A percentile compares a stretch with the other conserved stretches of the same genome.
Conservation (phyloP, 2,329 filamentous ascomycete genomes). For the Botrytis aclada region DNA sequence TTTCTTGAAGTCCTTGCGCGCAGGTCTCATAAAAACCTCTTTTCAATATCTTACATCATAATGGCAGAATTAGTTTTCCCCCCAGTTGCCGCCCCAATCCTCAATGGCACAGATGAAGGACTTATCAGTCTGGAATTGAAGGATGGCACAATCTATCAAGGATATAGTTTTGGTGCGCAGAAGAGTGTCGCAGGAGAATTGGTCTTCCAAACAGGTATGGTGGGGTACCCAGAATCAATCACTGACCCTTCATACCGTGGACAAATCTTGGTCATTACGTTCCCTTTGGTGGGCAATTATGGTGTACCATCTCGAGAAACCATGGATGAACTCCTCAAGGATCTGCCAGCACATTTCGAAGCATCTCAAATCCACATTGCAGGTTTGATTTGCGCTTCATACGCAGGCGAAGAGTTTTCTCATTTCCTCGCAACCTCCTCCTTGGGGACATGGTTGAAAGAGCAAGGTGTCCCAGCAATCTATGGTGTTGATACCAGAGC, state of each 20-base stretch:
- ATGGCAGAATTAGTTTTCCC: conserved; percentile 27
- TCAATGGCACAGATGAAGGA: conserved; percentile 47
- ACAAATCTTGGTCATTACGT: conserved; percentile 95
- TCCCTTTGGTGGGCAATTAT: conserved; percentile 95
- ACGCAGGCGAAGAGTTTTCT: conserved; percentile 92
- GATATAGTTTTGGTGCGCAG: conserved; percentile 92
- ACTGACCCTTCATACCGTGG: conserved; percentile 85
- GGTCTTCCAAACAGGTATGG: conserved; percentile 99
- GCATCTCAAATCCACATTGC: conserved; percentile 90
- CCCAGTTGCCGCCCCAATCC: conserved; percentile 29
- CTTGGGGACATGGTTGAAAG: conserved; percentile 91
- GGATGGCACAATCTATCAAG: conserved; percentile 87
- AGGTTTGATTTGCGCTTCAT: conserved; percentile 84
- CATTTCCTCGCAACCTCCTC: conserved; percentile 91
- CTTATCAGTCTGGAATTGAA: conserved; percentile 86
- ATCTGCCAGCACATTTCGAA: conserved; percentile 91
- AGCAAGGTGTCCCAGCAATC: conserved; percentile 90
- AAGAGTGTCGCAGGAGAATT: conserved; percentile 95
- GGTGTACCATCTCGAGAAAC: conserved; percentile 86
- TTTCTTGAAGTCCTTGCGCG: conserved; percentile 2
- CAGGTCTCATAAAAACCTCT: not conserved
- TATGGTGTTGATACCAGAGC: conserved; percentile 92
- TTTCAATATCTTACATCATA: conserved; percentile 1
- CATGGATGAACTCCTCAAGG: conserved; percentile 78
- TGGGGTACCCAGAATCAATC: conserved; percentile 93